Base-by-base conservation (phyloP, 164 flowering plant species). In the Aristolochia fimbriata region DNA sequence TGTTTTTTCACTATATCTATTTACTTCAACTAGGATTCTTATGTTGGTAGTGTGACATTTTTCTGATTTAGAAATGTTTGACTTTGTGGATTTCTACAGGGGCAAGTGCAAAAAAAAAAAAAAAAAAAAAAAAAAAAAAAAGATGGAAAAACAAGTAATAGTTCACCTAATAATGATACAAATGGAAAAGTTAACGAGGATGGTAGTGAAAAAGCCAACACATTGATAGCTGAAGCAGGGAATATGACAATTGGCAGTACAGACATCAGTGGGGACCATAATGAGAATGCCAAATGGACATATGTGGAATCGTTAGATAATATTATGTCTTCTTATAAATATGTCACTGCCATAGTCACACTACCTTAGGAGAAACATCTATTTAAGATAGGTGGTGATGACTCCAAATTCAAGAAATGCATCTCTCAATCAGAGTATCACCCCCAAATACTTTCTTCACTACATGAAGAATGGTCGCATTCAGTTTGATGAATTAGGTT, bases 301-400 rank as follows among this genome's bases (percentile, higher is more conserved):
- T 12, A n/a, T 21, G 23, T 25, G 14, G 23, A 19, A 21, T 11
- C 1, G 55, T 14, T 21, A 51, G 13, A 22, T 25, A 55, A 64
- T 46, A 12, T 25, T 8, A 3, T 9, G 24, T 33, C 55, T 37
- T 24, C 59, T 55, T 58, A 69, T 2, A 54, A 52, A 45, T 66
- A 65, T 22, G 2, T n/a, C 21, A 62, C n/a, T 48, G 64, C 30
- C 20, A 74, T 68, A n/a, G 55, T 76, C 50, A 71, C 63, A 53
- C 65, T 86, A 74, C 97, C 97, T 31, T 61, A 61, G 62, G 84
- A 91, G 23, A 63, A 60, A 43, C 72, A 67, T 51, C 55, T 86
- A 61, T 71, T 67, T 11, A 69, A 51, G 59, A 75, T 86, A 22
- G 81, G 67, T 55, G 91, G 84, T 16, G 62, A 82, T 62, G 87